A percentile compares a stretch with the other conserved stretches of the same genome.
phyloP scores from a whole-genome alignment of 2,329 filamentous ascomycete species.

The Didymella glomerata region DNA sequence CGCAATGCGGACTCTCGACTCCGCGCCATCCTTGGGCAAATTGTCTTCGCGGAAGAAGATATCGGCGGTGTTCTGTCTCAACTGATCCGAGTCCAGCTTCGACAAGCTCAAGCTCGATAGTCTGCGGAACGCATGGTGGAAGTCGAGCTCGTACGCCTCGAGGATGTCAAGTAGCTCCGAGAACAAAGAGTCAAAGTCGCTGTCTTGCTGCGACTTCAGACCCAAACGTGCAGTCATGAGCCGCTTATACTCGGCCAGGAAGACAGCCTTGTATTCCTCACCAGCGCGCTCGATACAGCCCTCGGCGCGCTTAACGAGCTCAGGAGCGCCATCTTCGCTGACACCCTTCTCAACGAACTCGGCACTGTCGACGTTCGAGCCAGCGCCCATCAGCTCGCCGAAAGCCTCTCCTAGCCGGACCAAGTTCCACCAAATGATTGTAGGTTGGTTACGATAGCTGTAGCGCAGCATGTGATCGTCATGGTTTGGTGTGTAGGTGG shows the following conservation, averaged over 20 bases:
- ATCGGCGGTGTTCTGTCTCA: conserved; percentile 69
- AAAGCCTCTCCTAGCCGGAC: conserved; percentile 88
- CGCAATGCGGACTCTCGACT: conserved; percentile 72
- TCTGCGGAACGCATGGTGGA: conserved; percentile 90
- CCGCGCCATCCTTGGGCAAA: conserved; percentile 63
- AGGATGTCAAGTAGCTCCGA: conserved; percentile 83
- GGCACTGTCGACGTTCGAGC: conserved; percentile 73
- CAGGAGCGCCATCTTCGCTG: conserved; percentile 69
- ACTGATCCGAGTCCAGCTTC: conserved; percentile 71
- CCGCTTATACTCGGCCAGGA: conserved; percentile 86
- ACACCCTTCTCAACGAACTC: conserved; percentile 78
- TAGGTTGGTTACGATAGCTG: conserved; percentile 91
- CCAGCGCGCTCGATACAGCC: conserved; percentile 80
- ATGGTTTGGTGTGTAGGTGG: conserved; percentile 93
- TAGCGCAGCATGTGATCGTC: conserved; percentile 90
- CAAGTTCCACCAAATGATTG: conserved; percentile 98
- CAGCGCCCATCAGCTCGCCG: conserved; percentile 86
- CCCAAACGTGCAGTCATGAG: conserved; percentile 84
- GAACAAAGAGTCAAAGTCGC: conserved; percentile 82
- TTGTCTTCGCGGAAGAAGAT: conserved; percentile 82
- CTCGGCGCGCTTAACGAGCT: conserved; percentile 82
- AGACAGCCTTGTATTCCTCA: conserved; percentile 88
- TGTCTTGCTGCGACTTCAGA: conserved; percentile 71
- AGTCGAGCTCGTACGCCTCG: conserved; percentile 85
- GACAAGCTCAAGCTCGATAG: conserved; percentile 70